These are phyloP conservation scores for Stropharia rugosoannulata DNA, from an alignment of 768 basidiomycete genomes.

Conservation along the genomic window DNA sequence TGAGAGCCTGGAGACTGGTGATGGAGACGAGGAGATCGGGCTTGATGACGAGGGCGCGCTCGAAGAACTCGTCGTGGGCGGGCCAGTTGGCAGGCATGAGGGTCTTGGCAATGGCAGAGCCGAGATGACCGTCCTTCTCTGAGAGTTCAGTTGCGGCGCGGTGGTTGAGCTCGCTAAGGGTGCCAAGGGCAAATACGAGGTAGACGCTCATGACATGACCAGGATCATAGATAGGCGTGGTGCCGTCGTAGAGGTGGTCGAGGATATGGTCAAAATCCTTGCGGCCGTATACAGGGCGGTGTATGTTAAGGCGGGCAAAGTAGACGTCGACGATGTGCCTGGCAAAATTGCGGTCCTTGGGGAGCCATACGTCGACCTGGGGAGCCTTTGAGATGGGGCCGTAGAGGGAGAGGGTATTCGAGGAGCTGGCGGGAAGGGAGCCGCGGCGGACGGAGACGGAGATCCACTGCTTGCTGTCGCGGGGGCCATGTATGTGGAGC, in stretches of 20 bases:
- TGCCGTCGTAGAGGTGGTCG: conserved; percentile 63
- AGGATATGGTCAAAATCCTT: conserved; percentile 67
- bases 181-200: conserved; percentile 76
- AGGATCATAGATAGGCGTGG: conserved; percentile 55
- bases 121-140: conserved; percentile 31
- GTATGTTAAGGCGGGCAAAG: conserved; percentile 74
- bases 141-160: conserved; percentile 56
- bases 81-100: conserved; percentile 75
- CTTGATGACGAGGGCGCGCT: conserved; percentile 73
- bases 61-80: conserved; percentile 82
- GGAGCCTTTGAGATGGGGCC: conserved; percentile 27
- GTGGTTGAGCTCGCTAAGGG: conserved; percentile 79
- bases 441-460: conserved; percentile 52
- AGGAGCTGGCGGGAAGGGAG: conserved; percentile 27
- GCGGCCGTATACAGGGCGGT: conserved; percentile 75
- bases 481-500: conserved; percentile 51
- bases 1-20: conserved; percentile 79
- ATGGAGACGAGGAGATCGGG: conserved; percentile 83
- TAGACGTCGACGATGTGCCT: conserved; percentile 65
- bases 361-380: conserved; percentile 63
- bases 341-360: conserved; percentile 72
- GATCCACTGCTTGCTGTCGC: conserved; percentile 64
- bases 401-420: conserved; percentile 33
- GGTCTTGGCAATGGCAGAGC: conserved; percentile 49
- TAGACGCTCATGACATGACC: conserved; percentile 80